A percentile compares a stretch with the other conserved stretches of the same genome.
phyloP scores from a whole-genome alignment of 208 protist genomes.

The Acanthamoeba castellanii region DNA sequence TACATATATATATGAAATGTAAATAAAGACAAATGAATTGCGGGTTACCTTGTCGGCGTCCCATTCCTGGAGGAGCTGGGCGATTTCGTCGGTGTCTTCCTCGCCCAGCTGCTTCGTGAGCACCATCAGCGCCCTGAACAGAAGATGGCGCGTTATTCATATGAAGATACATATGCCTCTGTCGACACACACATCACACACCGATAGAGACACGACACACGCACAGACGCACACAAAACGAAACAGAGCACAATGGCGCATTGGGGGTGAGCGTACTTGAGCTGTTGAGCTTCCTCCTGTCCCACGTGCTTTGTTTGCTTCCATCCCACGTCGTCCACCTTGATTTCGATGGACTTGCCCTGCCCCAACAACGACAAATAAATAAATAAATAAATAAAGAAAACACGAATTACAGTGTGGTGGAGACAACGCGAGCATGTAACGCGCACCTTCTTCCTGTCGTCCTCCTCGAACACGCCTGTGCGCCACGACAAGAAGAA shows the following conservation, averaged over 20 bases:
- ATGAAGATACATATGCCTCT: too few relatives aligned
- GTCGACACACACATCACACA: background rate
- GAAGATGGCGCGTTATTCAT: background rate
- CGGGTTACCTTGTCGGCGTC: background rate
- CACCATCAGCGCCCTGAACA: background rate
- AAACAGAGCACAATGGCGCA: too few relatives aligned
- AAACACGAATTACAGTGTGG: background rate
- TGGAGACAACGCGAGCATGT: background rate
- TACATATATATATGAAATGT: too few relatives aligned
- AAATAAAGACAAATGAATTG: too few relatives aligned
- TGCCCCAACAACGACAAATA: background rate
- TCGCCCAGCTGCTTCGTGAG: conserved; percentile 11
- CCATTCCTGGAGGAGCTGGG: background rate
- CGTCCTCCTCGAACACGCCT: background rate
- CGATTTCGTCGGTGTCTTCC: conserved; percentile 11
- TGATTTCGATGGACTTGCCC: conserved; percentile 2
- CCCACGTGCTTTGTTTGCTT: conserved; percentile 7
- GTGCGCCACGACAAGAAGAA: background rate
- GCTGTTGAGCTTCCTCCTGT: background rate
- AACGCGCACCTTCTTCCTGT: background rate
- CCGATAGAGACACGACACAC: background rate
- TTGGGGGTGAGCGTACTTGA: background rate
- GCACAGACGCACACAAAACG: background rate
- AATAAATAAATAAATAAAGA: too few relatives aligned
- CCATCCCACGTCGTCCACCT: conserved; percentile 4